Evolutionary conservation across 257 asterid species (phyloP).

Genomic region (Cinchona pubescens): DNA sequence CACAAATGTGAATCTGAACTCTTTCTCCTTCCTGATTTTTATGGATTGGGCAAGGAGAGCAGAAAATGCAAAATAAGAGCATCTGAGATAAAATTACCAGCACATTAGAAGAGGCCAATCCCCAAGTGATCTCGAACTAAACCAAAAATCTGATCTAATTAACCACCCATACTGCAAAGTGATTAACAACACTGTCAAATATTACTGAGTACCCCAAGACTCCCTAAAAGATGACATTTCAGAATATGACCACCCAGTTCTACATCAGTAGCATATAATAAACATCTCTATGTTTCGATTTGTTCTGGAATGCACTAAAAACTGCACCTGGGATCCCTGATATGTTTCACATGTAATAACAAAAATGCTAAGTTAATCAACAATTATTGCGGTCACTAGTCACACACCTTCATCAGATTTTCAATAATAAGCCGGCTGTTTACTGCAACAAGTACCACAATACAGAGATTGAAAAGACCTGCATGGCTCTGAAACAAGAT

Average conservation of each 20-base stretch:
- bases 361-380: not conserved
- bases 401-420: conserved; percentile 88
- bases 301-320: not conserved
- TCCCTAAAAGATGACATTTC: not conserved
- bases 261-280: not conserved
- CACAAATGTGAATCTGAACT: not conserved
- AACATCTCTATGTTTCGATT: not conserved
- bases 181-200: conserved; percentile 22
- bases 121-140: conserved; percentile 73
- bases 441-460: conserved; percentile 98
- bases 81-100: conserved; percentile 53
- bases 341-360: not conserved
- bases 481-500: conserved; percentile 90
- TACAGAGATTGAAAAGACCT: conserved; percentile 94
- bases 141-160: conserved; percentile 83
- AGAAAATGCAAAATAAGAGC: conserved; percentile 2
- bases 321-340: not conserved
- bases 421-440: conserved; percentile 96
- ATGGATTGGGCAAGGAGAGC: not conserved
- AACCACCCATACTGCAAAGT: conserved; percentile 90
- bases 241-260: not conserved
- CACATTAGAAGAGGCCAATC: conserved; percentile 98
- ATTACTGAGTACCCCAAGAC: not conserved
- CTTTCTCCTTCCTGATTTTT: not conserved
- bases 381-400: not conserved